Evolutionary conservation across 2,329 filamentous ascomycete genomes (phyloP).

Genomic region (Pseudofabraea citricarpa): DNA sequence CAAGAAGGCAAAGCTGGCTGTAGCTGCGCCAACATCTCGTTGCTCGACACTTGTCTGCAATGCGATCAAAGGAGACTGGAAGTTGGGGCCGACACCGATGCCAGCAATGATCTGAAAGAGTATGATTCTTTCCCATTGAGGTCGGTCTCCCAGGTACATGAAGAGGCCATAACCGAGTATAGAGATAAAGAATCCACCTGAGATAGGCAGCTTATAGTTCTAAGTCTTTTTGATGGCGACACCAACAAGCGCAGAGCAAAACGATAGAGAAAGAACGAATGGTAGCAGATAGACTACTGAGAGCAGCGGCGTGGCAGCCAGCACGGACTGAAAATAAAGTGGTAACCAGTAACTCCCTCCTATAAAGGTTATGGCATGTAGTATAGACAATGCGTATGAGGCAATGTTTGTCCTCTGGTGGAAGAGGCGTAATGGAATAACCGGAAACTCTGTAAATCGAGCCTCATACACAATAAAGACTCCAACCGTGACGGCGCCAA

Average conservation of each 20-base stretch:
- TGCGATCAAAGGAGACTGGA: conserved; percentile 62
- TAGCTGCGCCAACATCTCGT: conserved; percentile 59
- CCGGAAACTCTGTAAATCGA: conserved; percentile 65
- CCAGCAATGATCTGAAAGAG: conserved; percentile 57
- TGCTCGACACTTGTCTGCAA: conserved; percentile 57
- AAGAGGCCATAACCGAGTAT: conserved; percentile 1
- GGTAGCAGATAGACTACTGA: conserved; percentile 74
- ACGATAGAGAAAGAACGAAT: conserved; percentile 31
- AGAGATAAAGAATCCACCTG: not conserved
- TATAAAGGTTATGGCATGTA: too few relatives aligned
- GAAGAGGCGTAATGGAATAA: conserved; percentile 73
- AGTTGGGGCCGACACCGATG: conserved; percentile 58
- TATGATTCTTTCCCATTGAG: conserved; percentile 57
- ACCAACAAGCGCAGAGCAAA: conserved; percentile 39
- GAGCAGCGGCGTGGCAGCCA: conserved; percentile 61
- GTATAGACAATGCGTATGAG: too few relatives aligned
- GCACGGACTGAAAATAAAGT: conserved; percentile 76
- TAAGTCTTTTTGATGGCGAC: conserved; percentile 18
- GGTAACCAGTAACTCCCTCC: conserved; percentile 4
- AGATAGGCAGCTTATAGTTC: conserved; percentile 20
- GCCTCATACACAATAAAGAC: conserved; percentile 51
- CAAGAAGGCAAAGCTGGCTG: conserved; percentile 56
- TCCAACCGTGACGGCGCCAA: conserved; percentile 44
- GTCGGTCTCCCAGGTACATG: conserved; percentile 48
- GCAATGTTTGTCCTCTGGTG: conserved; percentile 59